Percentiles rank a stretch among this genome's conserved stretches.
Conservation (phyloP, 1,284 basidiomycete species). For the Ceratobasidium sp. region DNA sequence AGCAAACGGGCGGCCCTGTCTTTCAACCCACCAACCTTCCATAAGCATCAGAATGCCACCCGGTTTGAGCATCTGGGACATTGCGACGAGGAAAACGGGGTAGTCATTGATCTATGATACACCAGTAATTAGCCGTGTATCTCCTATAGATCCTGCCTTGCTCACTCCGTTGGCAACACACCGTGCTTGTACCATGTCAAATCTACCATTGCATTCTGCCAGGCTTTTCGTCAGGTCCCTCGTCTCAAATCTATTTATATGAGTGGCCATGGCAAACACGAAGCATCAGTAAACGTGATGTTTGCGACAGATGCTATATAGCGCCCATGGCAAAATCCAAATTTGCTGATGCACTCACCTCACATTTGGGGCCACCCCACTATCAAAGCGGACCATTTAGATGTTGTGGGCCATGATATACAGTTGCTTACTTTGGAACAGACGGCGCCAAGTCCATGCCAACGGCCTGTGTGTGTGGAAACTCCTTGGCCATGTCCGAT, state of each 20-base stretch:
- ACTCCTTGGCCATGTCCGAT: slow-evolving; percentile 43
- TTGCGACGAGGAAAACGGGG: not conserved
- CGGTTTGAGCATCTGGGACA: slow-evolving; percentile 29
- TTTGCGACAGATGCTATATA: no score
- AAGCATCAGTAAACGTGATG: no score
- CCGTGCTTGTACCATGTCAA: slow-evolving; percentile 45
- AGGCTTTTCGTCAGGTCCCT: slow-evolving; percentile 42
- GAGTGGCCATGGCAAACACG: not conserved
- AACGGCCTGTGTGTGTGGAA: slow-evolving; percentile 43
- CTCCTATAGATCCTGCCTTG: not conserved
- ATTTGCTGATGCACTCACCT: no score
- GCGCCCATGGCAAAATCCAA: no score
- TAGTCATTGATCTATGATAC: slow-evolving; percentile 15
- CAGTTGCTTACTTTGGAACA: slow-evolving; percentile 15
- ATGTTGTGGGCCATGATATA: not conserved
- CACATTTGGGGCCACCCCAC: slow-evolving; percentile 13
- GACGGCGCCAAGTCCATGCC: slow-evolving; percentile 45
- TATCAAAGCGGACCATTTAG: not conserved
- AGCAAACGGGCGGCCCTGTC: not conserved
- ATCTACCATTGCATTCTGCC: slow-evolving; percentile 36
- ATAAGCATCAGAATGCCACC: slow-evolving; percentile 39
- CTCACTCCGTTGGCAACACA: slow-evolving; percentile 35
- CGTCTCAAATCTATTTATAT: slow-evolving; percentile 33
- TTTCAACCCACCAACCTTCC: slow-evolving; percentile 11
- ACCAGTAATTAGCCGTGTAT: not conserved